phyloP scores from a whole-genome alignment of 2,329 filamentous ascomycete species.

The Aspergillus japonicus region DNA sequence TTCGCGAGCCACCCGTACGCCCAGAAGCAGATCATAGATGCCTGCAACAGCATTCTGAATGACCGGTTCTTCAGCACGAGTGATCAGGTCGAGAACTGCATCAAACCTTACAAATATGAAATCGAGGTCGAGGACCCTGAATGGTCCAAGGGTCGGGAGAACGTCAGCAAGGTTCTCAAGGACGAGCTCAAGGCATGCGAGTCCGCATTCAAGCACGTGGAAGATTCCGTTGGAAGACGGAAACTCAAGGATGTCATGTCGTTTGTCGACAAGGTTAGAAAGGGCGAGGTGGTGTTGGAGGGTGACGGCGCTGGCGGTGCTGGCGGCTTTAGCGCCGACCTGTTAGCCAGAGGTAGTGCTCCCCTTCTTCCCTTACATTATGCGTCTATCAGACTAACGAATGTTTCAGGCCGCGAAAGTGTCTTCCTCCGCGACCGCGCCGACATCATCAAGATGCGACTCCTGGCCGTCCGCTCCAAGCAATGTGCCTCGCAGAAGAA shows the following conservation, averaged over 20 bases:
- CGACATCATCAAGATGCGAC: constrained; percentile 84
- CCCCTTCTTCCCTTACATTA: not conserved
- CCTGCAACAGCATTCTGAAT: constrained; percentile 83
- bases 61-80: constrained; percentile 96
- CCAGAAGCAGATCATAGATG: constrained; percentile 86
- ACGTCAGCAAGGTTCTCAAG: constrained; percentile 77
- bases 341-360: constrained; percentile 75
- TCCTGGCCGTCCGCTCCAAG: constrained; percentile 83
- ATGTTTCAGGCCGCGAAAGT: constrained; percentile 73
- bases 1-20: constrained; percentile 91
- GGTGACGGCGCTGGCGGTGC: constrained; percentile 81
- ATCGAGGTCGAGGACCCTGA: constrained; percentile 91
- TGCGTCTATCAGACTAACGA: not conserved
- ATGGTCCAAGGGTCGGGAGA: constrained; percentile 82
- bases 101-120: constrained; percentile 98
- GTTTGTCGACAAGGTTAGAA: constrained; percentile 87
- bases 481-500: constrained; percentile 81
- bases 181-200: constrained; percentile 84
- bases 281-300: constrained; percentile 80
- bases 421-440: constrained; percentile 90
- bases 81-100: constrained; percentile 97
- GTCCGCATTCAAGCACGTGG: constrained; percentile 69
- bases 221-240: constrained; percentile 73
- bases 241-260: constrained; percentile 86
- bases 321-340: constrained; percentile 85